Evolutionary conservation across 257 asterid genomes (phyloP), one percentile per base, ranked within the genome.

Genomic region (Henckelia pumila): DNA sequence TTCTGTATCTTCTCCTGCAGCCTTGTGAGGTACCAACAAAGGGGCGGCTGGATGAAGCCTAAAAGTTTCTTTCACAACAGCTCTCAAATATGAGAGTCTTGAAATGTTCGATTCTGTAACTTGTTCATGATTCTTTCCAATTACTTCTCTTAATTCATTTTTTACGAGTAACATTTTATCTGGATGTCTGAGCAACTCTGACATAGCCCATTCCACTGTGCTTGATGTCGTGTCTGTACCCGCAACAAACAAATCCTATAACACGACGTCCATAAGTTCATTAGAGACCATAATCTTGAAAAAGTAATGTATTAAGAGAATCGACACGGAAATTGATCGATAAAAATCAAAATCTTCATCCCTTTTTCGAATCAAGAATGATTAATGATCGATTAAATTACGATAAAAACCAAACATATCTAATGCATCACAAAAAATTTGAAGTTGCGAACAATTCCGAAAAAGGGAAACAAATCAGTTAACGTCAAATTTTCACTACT

Each of bases 121-220:
- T 10, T 21, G 25, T n/a, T 28, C n/a, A 1, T n/a, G n/a, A n/a
- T n/a, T 49, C 37, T 19, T 2, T 61, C 79, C 76, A 6, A 61
- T 16, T 6, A 76, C 26, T n/a, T 72, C 50, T 6, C 25, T 40
- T 0, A 79, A 13, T 56, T 76, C 81, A 0, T 35, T 16, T 35
- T 49, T 69, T 0, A 57, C 73, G 65, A 44, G 64, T 20, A 23
- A 44, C 56, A 71, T 9, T 33, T 56, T 66, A 0, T 62, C 73
- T 0, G 81, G 78, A 10, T 57, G 66, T 40, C 73, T 61, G 4
- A 75, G 6, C 11, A 77, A 50, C 25, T 81, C 76, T 7, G 82
- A n/a, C 78, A 80, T 71, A 13, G 80, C 76, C 85, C 80, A 80
- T 19, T 74, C 76, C 17, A 74, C 66, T 0, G 82, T 71, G 7